phyloP scores from a whole-genome alignment of 2,329 filamentous ascomycete species.

The Xylaria sp. region DNA sequence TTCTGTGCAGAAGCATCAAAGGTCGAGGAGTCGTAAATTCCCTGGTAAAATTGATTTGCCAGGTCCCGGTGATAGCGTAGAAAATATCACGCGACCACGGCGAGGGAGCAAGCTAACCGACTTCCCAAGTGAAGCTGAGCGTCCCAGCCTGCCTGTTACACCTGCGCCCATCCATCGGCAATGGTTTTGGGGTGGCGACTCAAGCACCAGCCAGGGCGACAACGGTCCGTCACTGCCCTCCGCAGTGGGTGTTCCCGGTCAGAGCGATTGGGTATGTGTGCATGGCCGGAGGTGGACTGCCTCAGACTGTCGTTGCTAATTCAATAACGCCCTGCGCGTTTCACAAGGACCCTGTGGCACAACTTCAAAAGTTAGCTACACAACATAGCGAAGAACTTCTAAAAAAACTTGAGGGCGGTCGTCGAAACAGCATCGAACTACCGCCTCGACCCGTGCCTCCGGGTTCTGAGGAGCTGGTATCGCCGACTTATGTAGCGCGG shows the following conservation, averaged over 20 bases:
- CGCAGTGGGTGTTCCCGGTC: slow-evolving; percentile 85
- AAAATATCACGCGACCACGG: slow-evolving; percentile 43
- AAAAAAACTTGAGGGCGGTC: slow-evolving; percentile 58
- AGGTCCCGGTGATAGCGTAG: slow-evolving; percentile 49
- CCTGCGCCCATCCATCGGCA: slow-evolving; percentile 80
- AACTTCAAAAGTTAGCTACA: slow-evolving; percentile 75
- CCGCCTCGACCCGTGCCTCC: slow-evolving; percentile 62
- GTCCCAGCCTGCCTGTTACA: slow-evolving; percentile 89
- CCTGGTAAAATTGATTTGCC: slow-evolving; percentile 43
- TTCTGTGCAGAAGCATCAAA: slow-evolving; percentile 71
- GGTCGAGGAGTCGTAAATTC: slow-evolving; percentile 49
- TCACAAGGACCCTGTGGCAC: slow-evolving; percentile 73
- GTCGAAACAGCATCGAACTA: slow-evolving; percentile 53
- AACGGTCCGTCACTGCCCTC: slow-evolving; percentile 70
- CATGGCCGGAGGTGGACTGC: slow-evolving; percentile 61
- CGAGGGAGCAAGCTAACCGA: slow-evolving; percentile 78
- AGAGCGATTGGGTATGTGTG: slow-evolving; percentile 94
- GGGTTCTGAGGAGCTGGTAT: slow-evolving; percentile 60
- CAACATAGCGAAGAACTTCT: slow-evolving; percentile 72
- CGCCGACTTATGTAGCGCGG: slow-evolving; percentile 57
- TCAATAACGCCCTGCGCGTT: slow-evolving; percentile 62
- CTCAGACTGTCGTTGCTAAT: slow-evolving; percentile 64
- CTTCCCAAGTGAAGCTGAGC: slow-evolving; percentile 83
- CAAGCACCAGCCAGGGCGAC: slow-evolving; percentile 58
- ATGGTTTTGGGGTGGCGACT: slow-evolving; percentile 70